Conservation (phyloP, 139 green algal genomes). For the Gonium pectorale region DNA sequence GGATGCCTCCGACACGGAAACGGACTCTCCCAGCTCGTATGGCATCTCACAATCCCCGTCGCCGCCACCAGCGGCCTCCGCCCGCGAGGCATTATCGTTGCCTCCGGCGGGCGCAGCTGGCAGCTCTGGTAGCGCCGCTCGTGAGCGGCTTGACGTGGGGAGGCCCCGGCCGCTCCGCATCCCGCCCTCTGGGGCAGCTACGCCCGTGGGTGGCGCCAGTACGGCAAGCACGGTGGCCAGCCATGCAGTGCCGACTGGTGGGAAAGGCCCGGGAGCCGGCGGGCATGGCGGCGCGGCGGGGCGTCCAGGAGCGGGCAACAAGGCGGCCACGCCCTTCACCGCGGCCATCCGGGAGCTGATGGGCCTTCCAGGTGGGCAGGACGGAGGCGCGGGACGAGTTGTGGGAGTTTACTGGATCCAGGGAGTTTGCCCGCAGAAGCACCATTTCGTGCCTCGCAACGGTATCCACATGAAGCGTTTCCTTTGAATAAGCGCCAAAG, state of each 20-base stretch:
- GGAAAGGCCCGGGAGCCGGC: not conserved
- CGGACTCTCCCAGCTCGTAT: not conserved
- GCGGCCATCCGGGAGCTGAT: conserved; percentile 60
- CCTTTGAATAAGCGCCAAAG: too few species aligned
- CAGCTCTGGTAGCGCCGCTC: not conserved
- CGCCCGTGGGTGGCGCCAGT: conserved; percentile 23
- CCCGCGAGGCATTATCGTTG: conserved; percentile 14
- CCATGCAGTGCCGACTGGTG: conserved; percentile 34
- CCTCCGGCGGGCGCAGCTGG: not conserved
- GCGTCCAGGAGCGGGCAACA: not conserved
- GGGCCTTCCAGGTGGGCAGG: conserved; percentile 58
- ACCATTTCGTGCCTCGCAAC: too few species aligned
- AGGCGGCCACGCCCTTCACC: conserved; percentile 58
- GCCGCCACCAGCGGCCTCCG: not conserved
- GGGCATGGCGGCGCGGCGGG: not conserved
- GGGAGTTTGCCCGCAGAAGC: too few species aligned
- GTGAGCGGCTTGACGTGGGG: conserved; percentile 21
- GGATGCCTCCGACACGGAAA: conserved; percentile 8
- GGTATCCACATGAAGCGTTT: too few species aligned
- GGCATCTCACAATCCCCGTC: not conserved
- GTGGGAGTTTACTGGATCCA: too few species aligned
- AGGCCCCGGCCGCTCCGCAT: conserved; percentile 44
- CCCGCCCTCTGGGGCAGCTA: conserved; percentile 39
- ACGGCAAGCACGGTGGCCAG: conserved; percentile 24
- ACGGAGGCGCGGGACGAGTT: too few species aligned